Evolutionary conservation across 306 rosid species (phyloP).

Genomic region (peach (Prunus persica)): Prunus_persica_NCBIv2 NC_034011.1:26663501-26664000

Average conservation of each 20-base stretch:
- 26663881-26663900: not conserved
- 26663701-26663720: not conserved
- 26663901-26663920: constrained; percentile 51
- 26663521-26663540: fast-evolving
- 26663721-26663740: not conserved
- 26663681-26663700: too few species aligned
- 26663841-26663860: not conserved
- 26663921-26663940: constrained; percentile 36
- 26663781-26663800: not conserved
- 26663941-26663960: constrained; percentile 18
- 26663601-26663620: not conserved
- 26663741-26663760: too few species aligned
- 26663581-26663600: too few species aligned
- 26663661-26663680: not conserved
- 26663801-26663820: not conserved
- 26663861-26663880: not conserved
- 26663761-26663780: not conserved
- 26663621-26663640: not conserved
- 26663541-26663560: too few species aligned
- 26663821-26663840: not conserved
- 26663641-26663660: not conserved
- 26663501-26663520: too few species aligned
- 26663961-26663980: not conserved
- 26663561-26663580: too few species aligned
- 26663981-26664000: not conserved